Conservation (phyloP, 2,329 filamentous ascomycete genomes). For the Microcyclosporella mali region DNA sequence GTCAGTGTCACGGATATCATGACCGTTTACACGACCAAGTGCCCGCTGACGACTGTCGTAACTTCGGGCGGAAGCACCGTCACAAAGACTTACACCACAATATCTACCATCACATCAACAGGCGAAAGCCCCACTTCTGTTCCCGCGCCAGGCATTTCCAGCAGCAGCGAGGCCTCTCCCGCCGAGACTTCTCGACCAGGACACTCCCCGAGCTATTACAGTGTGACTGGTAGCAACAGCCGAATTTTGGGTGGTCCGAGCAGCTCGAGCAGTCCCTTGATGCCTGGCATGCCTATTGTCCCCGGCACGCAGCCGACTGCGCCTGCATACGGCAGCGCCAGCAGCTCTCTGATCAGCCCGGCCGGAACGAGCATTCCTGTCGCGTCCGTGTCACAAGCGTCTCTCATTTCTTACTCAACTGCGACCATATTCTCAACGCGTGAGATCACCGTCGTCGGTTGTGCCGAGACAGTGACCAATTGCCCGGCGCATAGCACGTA, state of each 20-base stretch:
- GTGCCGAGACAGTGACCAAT: conserved; percentile 34
- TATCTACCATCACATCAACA: conserved; percentile 14
- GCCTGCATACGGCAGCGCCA: conserved; percentile 1
- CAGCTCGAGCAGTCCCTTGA: too few relatives aligned
- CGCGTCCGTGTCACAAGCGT: conserved; percentile 6
- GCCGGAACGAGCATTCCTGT: conserved; percentile 1
- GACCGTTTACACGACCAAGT: conserved; percentile 15
- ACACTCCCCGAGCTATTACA: not conserved
- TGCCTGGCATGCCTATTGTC: too few relatives aligned
- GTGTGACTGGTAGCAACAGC: too few relatives aligned
- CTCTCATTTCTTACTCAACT: conserved; percentile 27
- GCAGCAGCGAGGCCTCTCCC: conserved; percentile 11
- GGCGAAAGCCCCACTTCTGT: conserved; percentile 12
- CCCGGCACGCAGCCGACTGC: too few relatives aligned
- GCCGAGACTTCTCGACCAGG: conserved; percentile 3
- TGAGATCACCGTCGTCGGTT: conserved; percentile 39
- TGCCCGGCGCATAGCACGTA: conserved; percentile 34
- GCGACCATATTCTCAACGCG: conserved; percentile 39
- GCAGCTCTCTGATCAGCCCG: conserved; percentile 6
- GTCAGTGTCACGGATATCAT: conserved; percentile 10
- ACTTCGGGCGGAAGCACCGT: conserved; percentile 14
- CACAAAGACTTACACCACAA: conserved; percentile 15
- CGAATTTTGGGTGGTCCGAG: too few relatives aligned
- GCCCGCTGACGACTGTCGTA: conserved; percentile 10
- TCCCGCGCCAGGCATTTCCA: not conserved